A percentile compares a stretch with the other conserved stretches of the same genome.
phyloP scores from a whole-genome alignment of 805 yeast species.

The Isabelozyma heimii region DNA sequence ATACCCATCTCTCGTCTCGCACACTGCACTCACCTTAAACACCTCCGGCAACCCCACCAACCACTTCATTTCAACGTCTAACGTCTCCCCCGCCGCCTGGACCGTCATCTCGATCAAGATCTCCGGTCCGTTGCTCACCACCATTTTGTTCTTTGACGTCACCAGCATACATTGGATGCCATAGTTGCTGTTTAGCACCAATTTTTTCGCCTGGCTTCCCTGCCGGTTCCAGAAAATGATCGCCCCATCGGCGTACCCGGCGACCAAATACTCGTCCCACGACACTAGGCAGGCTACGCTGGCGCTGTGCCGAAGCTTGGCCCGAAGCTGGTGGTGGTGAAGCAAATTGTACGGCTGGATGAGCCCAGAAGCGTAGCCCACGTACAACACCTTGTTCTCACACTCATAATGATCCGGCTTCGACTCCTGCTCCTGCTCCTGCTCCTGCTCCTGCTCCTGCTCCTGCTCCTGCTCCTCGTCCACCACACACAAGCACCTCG shows the following conservation, averaged over 20 bases:
- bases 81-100: constrained; percentile 5
- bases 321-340: constrained; percentile 10
- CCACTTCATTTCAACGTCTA: constrained; percentile 4
- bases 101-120: constrained; percentile 8
- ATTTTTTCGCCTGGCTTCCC: background rate
- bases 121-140: constrained; percentile 26
- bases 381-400: constrained; percentile 39
- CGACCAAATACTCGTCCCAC: constrained; percentile 9
- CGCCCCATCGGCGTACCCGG: constrained; percentile 18
- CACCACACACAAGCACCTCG: constrained; percentile 12
- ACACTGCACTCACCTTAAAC: constrained; percentile 14
- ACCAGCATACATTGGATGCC: background rate
- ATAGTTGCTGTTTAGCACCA: constrained; percentile 4
- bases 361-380: constrained; percentile 41
- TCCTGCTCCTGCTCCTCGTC: constrained; percentile 3
- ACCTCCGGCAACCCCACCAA: constrained; percentile 24
- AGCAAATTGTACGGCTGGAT: constrained; percentile 20
- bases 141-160: background rate
- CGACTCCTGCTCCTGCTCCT: background rate
- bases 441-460: constrained; percentile 1
- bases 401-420: constrained; percentile 5
- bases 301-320: constrained; percentile 2
- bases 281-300: constrained; percentile 12
- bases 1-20: constrained; percentile 3
- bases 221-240: constrained; percentile 11